Conservation (phyloP, 352 stramenopile genomes). For the Globisporangium spiculum region DNA sequence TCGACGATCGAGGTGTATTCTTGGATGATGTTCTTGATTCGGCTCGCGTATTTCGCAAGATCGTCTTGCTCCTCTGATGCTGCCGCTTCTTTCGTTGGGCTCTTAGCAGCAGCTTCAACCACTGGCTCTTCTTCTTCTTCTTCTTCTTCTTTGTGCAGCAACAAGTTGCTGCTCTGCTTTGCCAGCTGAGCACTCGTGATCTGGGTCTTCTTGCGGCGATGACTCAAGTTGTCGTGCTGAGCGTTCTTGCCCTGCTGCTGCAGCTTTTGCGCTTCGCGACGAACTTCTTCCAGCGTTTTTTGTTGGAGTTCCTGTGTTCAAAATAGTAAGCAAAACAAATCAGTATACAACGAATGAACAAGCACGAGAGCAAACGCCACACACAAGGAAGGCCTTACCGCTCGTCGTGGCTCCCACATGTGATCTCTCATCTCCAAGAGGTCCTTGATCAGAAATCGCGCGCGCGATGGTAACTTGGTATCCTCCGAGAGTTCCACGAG, state of each 20-base stretch:
- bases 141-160: slow-evolving; percentile 40
- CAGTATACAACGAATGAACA: not conserved
- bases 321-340: not conserved
- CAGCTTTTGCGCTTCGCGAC: slow-evolving; percentile 76
- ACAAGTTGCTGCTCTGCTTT: slow-evolving; percentile 75
- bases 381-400: slow-evolving; percentile 26
- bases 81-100: not conserved
- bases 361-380: not conserved
- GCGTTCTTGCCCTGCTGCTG: slow-evolving; percentile 86
- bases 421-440: slow-evolving; percentile 83
- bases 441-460: slow-evolving; percentile 83
- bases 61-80: slow-evolving; percentile 24
- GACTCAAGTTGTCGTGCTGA: slow-evolving; percentile 76
- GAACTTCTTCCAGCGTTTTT: slow-evolving; percentile 84
- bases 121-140: slow-evolving; percentile 18
- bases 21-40: slow-evolving; percentile 87
- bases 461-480: slow-evolving; percentile 60
- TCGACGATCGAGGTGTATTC: slow-evolving; percentile 82
- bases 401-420: slow-evolving; percentile 82
- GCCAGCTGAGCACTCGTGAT: slow-evolving; percentile 78
- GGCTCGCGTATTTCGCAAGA: slow-evolving; percentile 46
- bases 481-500: slow-evolving; percentile 83
- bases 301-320: slow-evolving; percentile 70
- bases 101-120: slow-evolving; percentile 3
- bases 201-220: slow-evolving; percentile 73